Conservation (phyloP, 345 rosid genomes). For the Iberis pinnata region DNA sequence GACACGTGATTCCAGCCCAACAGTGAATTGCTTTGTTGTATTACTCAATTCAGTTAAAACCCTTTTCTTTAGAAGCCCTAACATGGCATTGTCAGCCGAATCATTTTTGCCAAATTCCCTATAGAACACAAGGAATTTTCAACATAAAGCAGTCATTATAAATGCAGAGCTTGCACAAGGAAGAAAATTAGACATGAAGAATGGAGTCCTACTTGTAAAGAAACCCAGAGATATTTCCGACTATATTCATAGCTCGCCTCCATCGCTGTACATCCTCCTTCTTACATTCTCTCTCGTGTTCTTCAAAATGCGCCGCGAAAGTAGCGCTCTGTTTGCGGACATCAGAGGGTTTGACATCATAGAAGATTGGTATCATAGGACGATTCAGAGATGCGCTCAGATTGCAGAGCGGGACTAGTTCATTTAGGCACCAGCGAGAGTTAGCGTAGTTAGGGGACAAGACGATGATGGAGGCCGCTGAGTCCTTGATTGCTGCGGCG, state of each 20-base stretch:
- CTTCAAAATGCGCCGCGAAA: background rate
- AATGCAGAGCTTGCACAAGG: too few species aligned
- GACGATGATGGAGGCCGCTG: conserved; percentile 40
- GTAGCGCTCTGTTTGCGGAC: too few species aligned
- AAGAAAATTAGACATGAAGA: too few species aligned
- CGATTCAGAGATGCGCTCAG: too few species aligned
- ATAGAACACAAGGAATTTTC: too few species aligned
- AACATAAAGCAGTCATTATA: too few species aligned
- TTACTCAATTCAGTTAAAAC: background rate
- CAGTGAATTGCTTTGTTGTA: conserved; percentile 1
- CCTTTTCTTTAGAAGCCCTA: background rate
- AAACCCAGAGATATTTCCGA: too few species aligned
- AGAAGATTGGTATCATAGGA: conserved; percentile 16
- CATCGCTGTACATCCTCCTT: too few species aligned
- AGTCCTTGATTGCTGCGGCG: conserved; percentile 41
- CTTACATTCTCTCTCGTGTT: background rate
- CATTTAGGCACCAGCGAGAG: conserved; percentile 45
- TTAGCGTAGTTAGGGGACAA: conserved; percentile 35
- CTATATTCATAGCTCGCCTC: too few species aligned
- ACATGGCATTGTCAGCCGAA: background rate
- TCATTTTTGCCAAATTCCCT: too few species aligned
- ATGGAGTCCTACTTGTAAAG: too few species aligned
- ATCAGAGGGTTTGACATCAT: background rate
- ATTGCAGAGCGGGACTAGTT: too few species aligned
- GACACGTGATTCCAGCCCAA: conserved; percentile 22